Conservation (phyloP, 805 yeast species). For the Candida jianshihensis region DNA sequence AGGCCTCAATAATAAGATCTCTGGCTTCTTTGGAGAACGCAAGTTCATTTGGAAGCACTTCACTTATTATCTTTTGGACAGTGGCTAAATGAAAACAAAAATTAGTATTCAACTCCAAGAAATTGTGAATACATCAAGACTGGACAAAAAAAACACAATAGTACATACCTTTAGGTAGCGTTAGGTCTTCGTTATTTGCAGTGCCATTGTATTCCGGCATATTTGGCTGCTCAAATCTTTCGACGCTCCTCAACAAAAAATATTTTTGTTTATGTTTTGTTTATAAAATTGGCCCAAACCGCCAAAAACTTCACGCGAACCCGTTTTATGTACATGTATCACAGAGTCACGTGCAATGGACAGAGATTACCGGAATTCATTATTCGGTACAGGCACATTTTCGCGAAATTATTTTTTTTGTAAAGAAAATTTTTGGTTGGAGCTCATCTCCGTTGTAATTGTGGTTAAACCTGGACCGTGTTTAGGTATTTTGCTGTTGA, state of each 20-base stretch:
- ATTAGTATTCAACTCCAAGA: constrained; percentile 2
- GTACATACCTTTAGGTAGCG: constrained; percentile 35
- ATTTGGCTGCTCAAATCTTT: no score
- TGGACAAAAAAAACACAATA: background rate
- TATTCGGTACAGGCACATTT: no score
- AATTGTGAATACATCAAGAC: background rate
- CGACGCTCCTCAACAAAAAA: no score
- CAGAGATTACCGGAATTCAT: no score
- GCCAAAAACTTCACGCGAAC: background rate
- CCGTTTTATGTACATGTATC: no score
- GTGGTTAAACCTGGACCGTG: no score
- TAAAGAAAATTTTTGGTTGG: constrained; percentile 3
- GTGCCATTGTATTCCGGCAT: constrained; percentile 19
- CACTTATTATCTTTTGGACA: constrained; percentile 89
- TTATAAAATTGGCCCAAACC: background rate
- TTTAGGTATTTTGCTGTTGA: background rate
- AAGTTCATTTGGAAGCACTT: constrained; percentile 81
- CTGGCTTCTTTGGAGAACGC: constrained; percentile 89
- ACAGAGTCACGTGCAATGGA: no score
- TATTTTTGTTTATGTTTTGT: no score
- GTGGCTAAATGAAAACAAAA: constrained; percentile 48
- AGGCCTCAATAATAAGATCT: constrained; percentile 92
- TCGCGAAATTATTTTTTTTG: no score
- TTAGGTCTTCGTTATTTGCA: constrained; percentile 29
- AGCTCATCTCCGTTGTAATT: constrained; percentile 15